These are phyloP conservation scores for Hymenoscyphus scutula DNA, from an alignment of 2,329 filamentous ascomycete species.

Conservation along the genomic window DNA sequence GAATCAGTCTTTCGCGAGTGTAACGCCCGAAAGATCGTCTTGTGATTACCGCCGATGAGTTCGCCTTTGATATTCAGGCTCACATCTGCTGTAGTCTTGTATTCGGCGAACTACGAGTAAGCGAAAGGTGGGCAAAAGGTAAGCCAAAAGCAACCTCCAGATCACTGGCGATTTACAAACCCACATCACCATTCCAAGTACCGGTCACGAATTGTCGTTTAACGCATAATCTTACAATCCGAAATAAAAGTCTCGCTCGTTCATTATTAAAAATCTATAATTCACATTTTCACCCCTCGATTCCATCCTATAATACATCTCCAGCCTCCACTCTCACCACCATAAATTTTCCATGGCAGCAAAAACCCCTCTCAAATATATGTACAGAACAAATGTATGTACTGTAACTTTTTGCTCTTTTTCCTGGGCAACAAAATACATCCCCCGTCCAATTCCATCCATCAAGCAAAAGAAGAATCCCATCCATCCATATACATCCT, in stretches of 20 bases:
- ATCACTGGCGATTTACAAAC: no score
- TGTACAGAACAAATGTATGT: neutral
- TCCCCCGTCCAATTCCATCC: neutral
- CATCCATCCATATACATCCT: constrained; percentile 3
- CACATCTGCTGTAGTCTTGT: no score
- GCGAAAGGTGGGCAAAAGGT: no score
- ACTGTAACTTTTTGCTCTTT: neutral
- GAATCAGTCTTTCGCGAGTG: no score
- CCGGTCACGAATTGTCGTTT: no score
- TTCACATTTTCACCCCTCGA: neutral
- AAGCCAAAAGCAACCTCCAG: no score
- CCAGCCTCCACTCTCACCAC: neutral
- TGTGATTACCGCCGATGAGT: no score
- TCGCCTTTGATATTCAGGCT: no score
- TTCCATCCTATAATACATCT: neutral
- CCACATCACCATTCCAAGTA: no score
- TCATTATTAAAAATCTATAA: neutral
- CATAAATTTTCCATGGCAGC: no score
- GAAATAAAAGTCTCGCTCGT: neutral
- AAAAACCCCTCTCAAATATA: neutral
- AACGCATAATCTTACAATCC: neutral
- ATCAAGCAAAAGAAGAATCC: neutral
- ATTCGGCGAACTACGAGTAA: no score
- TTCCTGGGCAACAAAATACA: neutral
- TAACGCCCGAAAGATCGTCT: no score